Evolutionary conservation across 352 stramenopile genomes (phyloP).

Genomic region (Saprolegnia diclina): DNA sequence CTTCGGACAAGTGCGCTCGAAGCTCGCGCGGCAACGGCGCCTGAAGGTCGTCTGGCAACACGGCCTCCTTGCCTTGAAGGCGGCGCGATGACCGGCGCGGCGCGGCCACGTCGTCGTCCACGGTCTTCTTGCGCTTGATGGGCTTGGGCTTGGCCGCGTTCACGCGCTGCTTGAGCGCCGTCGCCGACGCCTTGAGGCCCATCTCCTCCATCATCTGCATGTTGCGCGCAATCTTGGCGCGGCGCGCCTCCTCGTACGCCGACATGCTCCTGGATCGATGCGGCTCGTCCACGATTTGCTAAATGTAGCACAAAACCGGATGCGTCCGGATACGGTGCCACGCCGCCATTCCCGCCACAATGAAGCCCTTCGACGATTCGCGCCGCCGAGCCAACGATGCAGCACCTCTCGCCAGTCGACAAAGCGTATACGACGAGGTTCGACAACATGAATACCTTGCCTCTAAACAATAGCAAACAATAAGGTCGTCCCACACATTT

Average conservation of each 20-base stretch:
- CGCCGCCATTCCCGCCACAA: not conserved
- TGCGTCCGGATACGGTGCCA: not conserved
- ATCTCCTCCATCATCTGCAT: conserved; percentile 79
- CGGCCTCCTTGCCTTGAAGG: conserved; percentile 43
- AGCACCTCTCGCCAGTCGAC: no score
- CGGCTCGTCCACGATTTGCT: not conserved
- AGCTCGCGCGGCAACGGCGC: conserved; percentile 28
- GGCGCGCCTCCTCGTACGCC: conserved; percentile 76
- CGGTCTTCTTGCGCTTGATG: not conserved
- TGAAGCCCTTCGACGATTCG: not conserved
- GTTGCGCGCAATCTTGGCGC: conserved; percentile 81
- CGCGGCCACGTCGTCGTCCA: conserved; percentile 54
- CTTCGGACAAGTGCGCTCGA: conserved; percentile 36
- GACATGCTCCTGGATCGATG: conserved; percentile 30
- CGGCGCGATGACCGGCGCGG: conserved; percentile 28
- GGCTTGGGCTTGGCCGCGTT: not conserved
- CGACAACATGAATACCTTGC: no score
- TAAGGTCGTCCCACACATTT: no score
- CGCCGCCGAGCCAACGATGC: no score
- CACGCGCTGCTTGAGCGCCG: not conserved
- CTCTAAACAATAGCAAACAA: no score
- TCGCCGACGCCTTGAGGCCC: conserved; percentile 51
- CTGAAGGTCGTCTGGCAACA: conserved; percentile 31
- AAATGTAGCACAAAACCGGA: conserved; percentile 2
- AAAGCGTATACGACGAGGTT: no score